Conservation (phyloP, 306 rosid genomes). For the Dryas drummondii region DNA sequence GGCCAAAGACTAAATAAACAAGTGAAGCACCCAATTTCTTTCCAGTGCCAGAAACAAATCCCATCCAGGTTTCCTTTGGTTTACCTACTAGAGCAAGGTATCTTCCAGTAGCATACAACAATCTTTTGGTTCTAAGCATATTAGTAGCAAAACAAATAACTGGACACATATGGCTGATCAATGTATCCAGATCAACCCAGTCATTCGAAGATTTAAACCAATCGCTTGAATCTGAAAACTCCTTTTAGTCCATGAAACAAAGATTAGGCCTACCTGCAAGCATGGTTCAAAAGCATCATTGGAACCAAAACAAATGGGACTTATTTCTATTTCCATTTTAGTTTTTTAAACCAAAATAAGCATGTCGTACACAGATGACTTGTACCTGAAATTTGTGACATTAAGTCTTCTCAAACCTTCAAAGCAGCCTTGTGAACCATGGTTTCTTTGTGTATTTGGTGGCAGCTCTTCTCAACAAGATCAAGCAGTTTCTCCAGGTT, state of each 20-base stretch:
- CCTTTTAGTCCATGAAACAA: background rate
- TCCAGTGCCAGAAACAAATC: background rate
- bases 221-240: background rate
- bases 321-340: background rate
- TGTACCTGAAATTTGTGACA: constrained; percentile 15
- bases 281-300: background rate
- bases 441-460: constrained; percentile 94
- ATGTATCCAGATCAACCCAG: background rate
- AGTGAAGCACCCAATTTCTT: background rate
- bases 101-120: background rate
- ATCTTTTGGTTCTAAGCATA: background rate
- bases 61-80: background rate
- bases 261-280: background rate
- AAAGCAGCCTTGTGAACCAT: constrained; percentile 89
- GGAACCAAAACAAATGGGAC: no score
- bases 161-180: background rate
- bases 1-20: background rate
- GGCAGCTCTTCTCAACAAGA: constrained; percentile 96
- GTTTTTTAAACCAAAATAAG: background rate
- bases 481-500: constrained; percentile 96
- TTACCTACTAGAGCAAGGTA: background rate
- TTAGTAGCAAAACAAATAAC: background rate
- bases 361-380: background rate
- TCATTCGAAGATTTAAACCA: background rate
- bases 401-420: constrained; percentile 47